Evolutionary conservation across 2,329 filamentous ascomycete genomes (phyloP).

Genomic region (Biscogniauxia mediterranea): DNA sequence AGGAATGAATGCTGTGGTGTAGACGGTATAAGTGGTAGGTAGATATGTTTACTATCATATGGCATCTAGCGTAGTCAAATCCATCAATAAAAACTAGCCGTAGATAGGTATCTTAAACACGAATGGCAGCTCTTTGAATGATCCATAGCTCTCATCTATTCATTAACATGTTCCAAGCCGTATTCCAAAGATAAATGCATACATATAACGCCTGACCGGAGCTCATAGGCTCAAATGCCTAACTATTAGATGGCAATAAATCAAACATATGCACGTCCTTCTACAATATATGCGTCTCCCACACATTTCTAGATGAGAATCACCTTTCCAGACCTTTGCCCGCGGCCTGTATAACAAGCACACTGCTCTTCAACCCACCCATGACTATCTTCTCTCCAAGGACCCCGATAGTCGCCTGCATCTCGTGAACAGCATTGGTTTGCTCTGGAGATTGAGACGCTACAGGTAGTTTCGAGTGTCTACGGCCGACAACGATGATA

Average conservation of each 20-base stretch:
- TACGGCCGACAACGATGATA: conserved; percentile 65
- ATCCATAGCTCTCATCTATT: neutral
- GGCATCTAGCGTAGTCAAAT: too few species aligned
- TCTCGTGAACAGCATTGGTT: conserved; percentile 35
- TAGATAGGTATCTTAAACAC: neutral
- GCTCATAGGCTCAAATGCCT: neutral
- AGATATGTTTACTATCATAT: neutral
- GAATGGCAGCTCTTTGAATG: neutral
- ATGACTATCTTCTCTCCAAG: conserved; percentile 60
- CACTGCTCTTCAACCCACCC: conserved; percentile 60
- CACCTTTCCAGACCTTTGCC: conserved; percentile 17
- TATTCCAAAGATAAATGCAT: neutral
- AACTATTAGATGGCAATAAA: neutral
- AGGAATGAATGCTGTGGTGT: too few species aligned
- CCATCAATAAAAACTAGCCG: too few species aligned
- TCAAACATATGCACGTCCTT: neutral
- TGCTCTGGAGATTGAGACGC: conserved; percentile 17
- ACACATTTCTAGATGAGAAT: neutral
- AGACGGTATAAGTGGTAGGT: too few species aligned
- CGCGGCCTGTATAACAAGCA: conserved; percentile 67
- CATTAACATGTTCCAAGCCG: neutral
- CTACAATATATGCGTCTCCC: neutral
- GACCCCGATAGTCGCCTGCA: conserved; percentile 55
- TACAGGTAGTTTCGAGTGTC: conserved; percentile 36
- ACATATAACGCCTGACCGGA: neutral